phyloP scores from a whole-genome alignment of 768 basidiomycete genomes.

The Rhodotorula taiwanensis region DNA sequence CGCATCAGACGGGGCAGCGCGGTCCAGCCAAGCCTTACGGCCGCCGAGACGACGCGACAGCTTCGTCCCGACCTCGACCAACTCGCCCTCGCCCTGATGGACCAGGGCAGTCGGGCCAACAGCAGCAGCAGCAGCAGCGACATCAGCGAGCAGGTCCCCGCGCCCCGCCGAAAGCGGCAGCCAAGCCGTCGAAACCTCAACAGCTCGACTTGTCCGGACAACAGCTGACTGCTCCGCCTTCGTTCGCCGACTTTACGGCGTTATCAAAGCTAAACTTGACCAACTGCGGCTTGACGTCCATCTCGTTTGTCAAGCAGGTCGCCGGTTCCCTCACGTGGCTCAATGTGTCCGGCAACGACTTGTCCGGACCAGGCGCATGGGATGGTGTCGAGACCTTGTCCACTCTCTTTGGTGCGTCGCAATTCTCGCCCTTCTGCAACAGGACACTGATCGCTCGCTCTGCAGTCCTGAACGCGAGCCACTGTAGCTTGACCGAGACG shows the following conservation, averaged over 20 bases:
- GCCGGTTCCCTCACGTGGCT: constrained; percentile 28
- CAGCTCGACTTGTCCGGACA: constrained; percentile 8
- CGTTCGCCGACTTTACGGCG: not conserved
- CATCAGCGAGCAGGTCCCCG: too few species aligned
- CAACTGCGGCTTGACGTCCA: constrained; percentile 16
- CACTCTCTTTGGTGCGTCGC: constrained; percentile 21
- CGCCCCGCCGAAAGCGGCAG: too few species aligned
- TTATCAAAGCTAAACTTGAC: constrained; percentile 26
- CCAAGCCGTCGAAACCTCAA: not conserved
- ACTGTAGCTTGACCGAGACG: constrained; percentile 21
- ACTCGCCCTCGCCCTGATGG: too few species aligned
- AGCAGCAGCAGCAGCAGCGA: too few species aligned
- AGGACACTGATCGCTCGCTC: not conserved
- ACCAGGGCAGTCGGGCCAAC: too few species aligned
- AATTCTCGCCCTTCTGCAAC: not conserved
- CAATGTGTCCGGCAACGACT: constrained; percentile 30
- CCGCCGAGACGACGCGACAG: too few species aligned
- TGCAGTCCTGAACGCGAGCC: constrained; percentile 33
- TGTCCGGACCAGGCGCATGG: constrained; percentile 20
- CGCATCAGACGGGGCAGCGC: too few species aligned
- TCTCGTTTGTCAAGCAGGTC: constrained; percentile 13
- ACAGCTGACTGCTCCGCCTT: not conserved
- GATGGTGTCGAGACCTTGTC: constrained; percentile 22
- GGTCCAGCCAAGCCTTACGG: too few species aligned
- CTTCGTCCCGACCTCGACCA: too few species aligned